These are phyloP conservation scores for Coffea humblotiana DNA, from an alignment of 305 asterid species.

Conservation along the genomic window DNA sequence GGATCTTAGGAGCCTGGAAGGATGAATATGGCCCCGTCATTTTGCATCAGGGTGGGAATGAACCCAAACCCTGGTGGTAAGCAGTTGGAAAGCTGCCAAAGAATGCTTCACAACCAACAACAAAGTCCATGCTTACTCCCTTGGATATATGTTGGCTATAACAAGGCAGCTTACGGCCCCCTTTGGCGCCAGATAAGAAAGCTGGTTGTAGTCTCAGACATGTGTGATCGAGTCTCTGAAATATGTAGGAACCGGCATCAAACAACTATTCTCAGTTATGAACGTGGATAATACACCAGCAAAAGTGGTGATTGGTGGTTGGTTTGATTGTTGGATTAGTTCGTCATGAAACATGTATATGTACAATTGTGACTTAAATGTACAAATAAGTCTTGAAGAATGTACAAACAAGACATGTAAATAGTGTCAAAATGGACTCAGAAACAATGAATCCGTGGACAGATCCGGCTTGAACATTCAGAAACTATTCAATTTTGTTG, in stretches of 20 bases:
- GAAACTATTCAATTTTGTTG: too few relatives aligned
- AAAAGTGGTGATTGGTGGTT: too few relatives aligned
- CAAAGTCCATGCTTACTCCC: conserved; percentile 29
- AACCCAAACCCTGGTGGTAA: conserved; percentile 50
- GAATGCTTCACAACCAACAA: conserved; percentile 56
- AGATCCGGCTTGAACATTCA: too few relatives aligned
- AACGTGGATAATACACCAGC: too few relatives aligned
- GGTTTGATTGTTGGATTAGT: too few relatives aligned
- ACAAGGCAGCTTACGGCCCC: conserved; percentile 29
- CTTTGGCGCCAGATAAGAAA: conserved; percentile 43
- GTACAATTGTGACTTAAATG: conserved; percentile 9
- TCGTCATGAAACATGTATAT: too few relatives aligned
- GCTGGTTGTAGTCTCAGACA: conserved; percentile 28
- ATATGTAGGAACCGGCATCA: conserved; percentile 17
- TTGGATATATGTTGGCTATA: conserved; percentile 31
- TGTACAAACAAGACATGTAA: too few relatives aligned
- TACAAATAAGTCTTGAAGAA: too few relatives aligned
- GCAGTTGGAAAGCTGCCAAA: conserved; percentile 42
- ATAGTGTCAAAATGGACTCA: conserved; percentile 9
- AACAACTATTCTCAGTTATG: conserved; percentile 15
- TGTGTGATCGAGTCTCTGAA: conserved; percentile 29
- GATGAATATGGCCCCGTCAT: conserved; percentile 54
- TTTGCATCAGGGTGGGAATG: conserved; percentile 48
- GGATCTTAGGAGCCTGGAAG: conserved; percentile 52
- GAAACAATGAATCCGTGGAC: too few relatives aligned